phyloP scores from a whole-genome alignment of 495 filamentous ascomycete genomes.

The Beverwykella pulmonaria region DNA sequence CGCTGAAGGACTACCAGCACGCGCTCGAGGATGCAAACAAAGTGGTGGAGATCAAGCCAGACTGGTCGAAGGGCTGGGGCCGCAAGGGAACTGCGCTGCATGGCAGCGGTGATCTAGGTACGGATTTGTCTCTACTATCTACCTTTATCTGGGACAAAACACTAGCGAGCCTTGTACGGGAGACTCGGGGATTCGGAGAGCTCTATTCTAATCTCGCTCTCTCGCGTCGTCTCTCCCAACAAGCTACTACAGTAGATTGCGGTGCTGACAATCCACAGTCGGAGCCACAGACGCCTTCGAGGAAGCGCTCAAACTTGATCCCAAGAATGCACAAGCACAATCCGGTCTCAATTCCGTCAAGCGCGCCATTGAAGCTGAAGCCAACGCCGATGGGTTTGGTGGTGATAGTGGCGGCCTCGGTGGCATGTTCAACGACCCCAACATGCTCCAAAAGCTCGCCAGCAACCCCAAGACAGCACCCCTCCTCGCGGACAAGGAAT shows the following conservation, averaged over 20 bases:
- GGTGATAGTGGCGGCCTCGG: constrained; percentile 73
- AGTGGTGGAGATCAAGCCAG: constrained; percentile 89
- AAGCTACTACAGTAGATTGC: neutral
- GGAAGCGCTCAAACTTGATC: constrained; percentile 85
- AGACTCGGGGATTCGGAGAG: too few relatives aligned
- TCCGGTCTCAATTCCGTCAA: constrained; percentile 79
- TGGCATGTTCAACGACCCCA: constrained; percentile 90
- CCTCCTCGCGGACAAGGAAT: constrained; percentile 80
- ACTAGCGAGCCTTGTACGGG: too few relatives aligned
- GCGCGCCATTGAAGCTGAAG: constrained; percentile 84
- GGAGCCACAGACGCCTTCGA: constrained; percentile 88
- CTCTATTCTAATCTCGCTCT: too few relatives aligned
- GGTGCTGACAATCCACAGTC: constrained; percentile 49
- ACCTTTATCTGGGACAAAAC: too few relatives aligned
- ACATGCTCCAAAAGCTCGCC: constrained; percentile 85
- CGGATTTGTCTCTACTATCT: too few relatives aligned
- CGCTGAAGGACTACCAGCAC: constrained; percentile 79
- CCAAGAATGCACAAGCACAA: constrained; percentile 90
- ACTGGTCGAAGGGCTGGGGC: constrained; percentile 96
- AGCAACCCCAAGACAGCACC: constrained; percentile 87
- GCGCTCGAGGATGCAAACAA: constrained; percentile 90
- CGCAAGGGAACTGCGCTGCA: constrained; percentile 90
- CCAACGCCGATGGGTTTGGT: constrained; percentile 63
- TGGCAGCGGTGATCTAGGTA: constrained; percentile 79
- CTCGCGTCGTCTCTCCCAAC: too few relatives aligned